Conservation (phyloP, 345 rosid species). For the Carallia pectinifolia region DNA sequence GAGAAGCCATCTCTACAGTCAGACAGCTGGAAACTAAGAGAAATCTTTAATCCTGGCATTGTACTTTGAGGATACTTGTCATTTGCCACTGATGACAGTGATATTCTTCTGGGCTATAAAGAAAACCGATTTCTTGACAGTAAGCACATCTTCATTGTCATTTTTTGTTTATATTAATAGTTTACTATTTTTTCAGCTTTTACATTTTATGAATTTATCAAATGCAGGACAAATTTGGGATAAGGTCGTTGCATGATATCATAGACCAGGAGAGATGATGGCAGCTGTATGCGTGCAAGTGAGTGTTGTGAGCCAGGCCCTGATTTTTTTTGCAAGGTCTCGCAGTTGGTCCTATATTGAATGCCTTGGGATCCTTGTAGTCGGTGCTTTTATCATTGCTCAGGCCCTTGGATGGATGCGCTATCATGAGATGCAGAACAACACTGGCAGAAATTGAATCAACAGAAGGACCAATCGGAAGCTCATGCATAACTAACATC, state of each 20-base stretch:
- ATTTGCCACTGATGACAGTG: no score
- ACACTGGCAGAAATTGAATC: no score
- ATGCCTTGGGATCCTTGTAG: constrained; percentile 69
- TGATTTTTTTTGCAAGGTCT: constrained; percentile 81
- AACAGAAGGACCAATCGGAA: no score
- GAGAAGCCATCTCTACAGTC: no score
- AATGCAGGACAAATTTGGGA: constrained; percentile 8
- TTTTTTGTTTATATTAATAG: no score
- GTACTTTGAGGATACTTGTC: no score
- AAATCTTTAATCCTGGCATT: no score
- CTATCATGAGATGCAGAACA: no score
- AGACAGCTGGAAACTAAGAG: no score
- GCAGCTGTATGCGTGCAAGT: constrained; percentile 85
- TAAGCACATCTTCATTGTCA: constrained; percentile 25
- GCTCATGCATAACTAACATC: no score
- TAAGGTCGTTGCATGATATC: constrained; percentile 32
- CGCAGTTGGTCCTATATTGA: constrained; percentile 83
- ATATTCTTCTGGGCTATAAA: no score
- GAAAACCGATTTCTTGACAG: constrained; percentile 68
- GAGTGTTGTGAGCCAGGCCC: constrained; percentile 82
- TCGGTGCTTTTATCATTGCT: constrained; percentile 58
- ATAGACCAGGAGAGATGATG: constrained; percentile 49
- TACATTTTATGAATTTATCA: constrained; percentile 7
- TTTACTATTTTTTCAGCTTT: no score
- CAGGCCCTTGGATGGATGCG: constrained; percentile 22